Evolutionary conservation across 805 yeast species (phyloP).

Genomic region (Nakazawaea populi): DNA sequence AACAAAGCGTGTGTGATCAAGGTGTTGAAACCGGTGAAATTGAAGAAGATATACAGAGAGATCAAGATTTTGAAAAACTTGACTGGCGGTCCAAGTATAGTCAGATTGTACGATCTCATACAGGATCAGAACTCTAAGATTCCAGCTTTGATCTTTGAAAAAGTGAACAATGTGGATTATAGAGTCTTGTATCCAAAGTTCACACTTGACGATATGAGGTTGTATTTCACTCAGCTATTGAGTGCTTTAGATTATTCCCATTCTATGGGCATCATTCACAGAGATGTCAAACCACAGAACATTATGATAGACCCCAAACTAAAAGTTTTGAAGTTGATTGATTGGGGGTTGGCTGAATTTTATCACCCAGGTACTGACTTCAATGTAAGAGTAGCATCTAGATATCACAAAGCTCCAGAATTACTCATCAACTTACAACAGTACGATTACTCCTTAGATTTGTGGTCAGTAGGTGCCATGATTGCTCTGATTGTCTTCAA

Average conservation of each 20-base stretch:
- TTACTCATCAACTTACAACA: slow-evolving; percentile 73
- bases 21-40: slow-evolving; percentile 88
- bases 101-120: slow-evolving; percentile 74
- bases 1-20: slow-evolving; percentile 75
- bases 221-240: slow-evolving; percentile 76
- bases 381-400: slow-evolving; percentile 86
- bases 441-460: slow-evolving; percentile 83
- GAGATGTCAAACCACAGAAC: slow-evolving; percentile 92
- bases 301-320: slow-evolving; percentile 82
- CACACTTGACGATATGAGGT: slow-evolving; percentile 67
- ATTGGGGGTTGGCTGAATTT: slow-evolving; percentile 94
- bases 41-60: slow-evolving; percentile 89
- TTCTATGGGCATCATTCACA: slow-evolving; percentile 91
- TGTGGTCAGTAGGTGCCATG: slow-evolving; percentile 93
- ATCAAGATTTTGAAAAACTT: slow-evolving; percentile 81
- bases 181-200: slow-evolving; percentile 81
- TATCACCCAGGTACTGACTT: slow-evolving; percentile 87
- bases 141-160: slow-evolving; percentile 85
- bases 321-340: slow-evolving; percentile 66
- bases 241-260: slow-evolving; percentile 88
- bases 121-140: slow-evolving; percentile 81
- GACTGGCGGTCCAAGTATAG: slow-evolving; percentile 77
- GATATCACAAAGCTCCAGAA: slow-evolving; percentile 92
- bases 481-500: slow-evolving; percentile 83
- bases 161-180: slow-evolving; percentile 79